Evolutionary conservation across 2,329 filamentous ascomycete species (phyloP).

Genomic region (Cytospora piceae): DNA sequence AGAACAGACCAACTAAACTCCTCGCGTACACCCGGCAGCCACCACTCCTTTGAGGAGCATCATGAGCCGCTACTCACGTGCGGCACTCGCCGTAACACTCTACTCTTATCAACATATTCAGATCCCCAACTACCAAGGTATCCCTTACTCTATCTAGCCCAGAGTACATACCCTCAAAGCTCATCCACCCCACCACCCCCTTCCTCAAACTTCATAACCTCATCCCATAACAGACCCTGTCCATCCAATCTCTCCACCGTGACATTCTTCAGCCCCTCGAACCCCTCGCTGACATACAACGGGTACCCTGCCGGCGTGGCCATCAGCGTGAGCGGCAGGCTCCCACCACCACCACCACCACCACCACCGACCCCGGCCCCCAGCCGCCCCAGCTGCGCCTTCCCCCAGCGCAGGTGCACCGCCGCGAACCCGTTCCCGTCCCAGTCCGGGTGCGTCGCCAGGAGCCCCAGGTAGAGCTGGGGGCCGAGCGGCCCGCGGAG

Average conservation of each 20-base stretch:
- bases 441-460: constrained; percentile 28
- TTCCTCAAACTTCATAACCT: constrained; percentile 20
- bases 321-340: constrained; percentile 24
- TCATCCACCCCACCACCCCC: not conserved
- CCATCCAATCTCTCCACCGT: constrained; percentile 24
- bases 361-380: not conserved
- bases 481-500: not conserved
- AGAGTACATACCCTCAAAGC: not conserved
- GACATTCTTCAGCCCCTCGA: constrained; percentile 17
- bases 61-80: not conserved
- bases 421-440: constrained; percentile 27
- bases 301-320: constrained; percentile 27
- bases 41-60: not conserved
- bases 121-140: not conserved
- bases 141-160: not conserved
- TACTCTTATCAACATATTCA: not conserved
- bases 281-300: constrained; percentile 20
- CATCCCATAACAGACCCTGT: constrained; percentile 16
- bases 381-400: constrained; percentile 14
- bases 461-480: constrained; percentile 18
- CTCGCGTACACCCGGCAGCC: not conserved
- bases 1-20: not conserved
- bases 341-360: not conserved
- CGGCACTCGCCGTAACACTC: not conserved
- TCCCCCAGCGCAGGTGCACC: constrained; percentile 22